Evolutionary conservation across 2,329 filamentous ascomycete genomes (phyloP).

Genomic region (Orbilia javanica): DNA sequence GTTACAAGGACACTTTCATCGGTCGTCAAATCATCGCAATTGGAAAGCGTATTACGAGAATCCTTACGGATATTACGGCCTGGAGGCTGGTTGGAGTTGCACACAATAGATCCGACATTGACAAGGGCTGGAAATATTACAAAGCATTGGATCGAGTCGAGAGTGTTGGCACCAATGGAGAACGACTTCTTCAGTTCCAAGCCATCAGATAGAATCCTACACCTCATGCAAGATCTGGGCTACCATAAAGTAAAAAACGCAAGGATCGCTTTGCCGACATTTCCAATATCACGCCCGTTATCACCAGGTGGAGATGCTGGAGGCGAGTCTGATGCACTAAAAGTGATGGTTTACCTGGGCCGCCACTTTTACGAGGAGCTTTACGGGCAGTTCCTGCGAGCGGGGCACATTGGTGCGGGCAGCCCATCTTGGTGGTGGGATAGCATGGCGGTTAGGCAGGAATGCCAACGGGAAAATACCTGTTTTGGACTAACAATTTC

Average conservation of each 20-base stretch:
- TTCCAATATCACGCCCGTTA: slow-evolving; percentile 33
- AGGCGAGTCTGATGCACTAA: slow-evolving; percentile 57
- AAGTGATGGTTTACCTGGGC: slow-evolving; percentile 58
- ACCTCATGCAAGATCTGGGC: slow-evolving; percentile 55
- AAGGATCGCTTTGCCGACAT: slow-evolving; percentile 57
- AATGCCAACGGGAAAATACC: slow-evolving; percentile 59
- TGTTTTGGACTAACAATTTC: slow-evolving; percentile 59
- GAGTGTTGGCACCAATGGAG: slow-evolving; percentile 56
- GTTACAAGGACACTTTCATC: slow-evolving; percentile 53
- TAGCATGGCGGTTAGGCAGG: slow-evolving; percentile 59
- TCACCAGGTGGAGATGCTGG: slow-evolving; percentile 30
- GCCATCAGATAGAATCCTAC: slow-evolving; percentile 57
- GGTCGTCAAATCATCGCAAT: slow-evolving; percentile 51
- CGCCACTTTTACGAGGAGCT: slow-evolving; percentile 59
- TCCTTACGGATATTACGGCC: slow-evolving; percentile 56
- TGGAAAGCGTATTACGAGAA: slow-evolving; percentile 55
- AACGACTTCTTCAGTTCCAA: slow-evolving; percentile 54
- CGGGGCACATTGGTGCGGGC: slow-evolving; percentile 54
- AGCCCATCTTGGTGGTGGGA: slow-evolving; percentile 59
- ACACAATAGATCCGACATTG: slow-evolving; percentile 58
- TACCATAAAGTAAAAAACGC: slow-evolving; percentile 58
- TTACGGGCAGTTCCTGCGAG: slow-evolving; percentile 57
- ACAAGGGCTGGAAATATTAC: slow-evolving; percentile 57
- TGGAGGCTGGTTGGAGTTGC: slow-evolving; percentile 59
- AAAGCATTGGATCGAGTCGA: slow-evolving; percentile 58